Evolutionary conservation across 257 asterid species (phyloP).

Genomic region (Coffea eugenioides): DNA sequence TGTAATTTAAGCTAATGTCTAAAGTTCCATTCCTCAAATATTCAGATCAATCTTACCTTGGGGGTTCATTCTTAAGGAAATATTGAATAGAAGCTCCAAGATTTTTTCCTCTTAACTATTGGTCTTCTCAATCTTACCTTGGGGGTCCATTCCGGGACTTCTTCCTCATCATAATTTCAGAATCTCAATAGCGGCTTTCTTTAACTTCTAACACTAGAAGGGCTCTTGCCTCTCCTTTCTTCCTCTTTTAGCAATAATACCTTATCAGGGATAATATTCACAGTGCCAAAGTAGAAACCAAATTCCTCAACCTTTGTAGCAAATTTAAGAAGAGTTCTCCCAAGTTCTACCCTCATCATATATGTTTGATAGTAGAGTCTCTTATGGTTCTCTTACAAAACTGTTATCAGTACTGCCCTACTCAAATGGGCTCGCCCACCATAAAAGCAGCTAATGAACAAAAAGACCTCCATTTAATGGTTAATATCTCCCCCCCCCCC

Average conservation of each 20-base stretch:
- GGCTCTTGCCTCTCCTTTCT: not conserved
- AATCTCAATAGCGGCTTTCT: too few relatives aligned
- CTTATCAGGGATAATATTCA: not conserved
- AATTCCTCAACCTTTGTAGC: not conserved
- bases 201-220: too few relatives aligned
- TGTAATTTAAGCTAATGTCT: too few relatives aligned
- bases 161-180: not conserved
- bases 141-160: not conserved
- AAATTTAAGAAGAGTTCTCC: not conserved
- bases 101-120: too few relatives aligned
- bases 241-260: not conserved
- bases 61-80: too few relatives aligned
- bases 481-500: not conserved
- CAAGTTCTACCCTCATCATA: not conserved
- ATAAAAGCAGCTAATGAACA: not conserved
- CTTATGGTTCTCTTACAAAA: too few relatives aligned
- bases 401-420: not conserved
- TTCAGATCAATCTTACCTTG: too few relatives aligned
- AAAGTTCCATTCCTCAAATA: too few relatives aligned
- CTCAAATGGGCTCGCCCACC: not conserved
- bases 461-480: not conserved
- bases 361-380: too few relatives aligned
- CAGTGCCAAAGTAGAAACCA: not conserved
- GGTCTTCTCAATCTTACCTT: too few relatives aligned
- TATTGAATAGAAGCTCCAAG: too few relatives aligned